These are phyloP conservation scores for Mangifera indica DNA, from an alignment of 345 rosid genomes.

Conservation along the genomic window DNA sequence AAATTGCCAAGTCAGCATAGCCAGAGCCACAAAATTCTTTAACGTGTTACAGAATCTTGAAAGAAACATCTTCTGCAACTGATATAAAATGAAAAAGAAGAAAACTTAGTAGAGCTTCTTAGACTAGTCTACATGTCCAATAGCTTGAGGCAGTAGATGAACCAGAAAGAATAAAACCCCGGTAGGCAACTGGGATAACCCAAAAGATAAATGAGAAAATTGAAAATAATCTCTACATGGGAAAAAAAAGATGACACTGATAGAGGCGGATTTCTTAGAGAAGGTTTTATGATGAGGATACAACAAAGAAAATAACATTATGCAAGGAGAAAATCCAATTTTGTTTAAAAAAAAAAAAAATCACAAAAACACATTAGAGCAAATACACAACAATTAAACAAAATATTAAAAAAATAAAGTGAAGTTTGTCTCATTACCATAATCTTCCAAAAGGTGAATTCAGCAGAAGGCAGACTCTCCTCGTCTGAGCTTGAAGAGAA, in stretches of 20 bases:
- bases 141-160: not conserved
- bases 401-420: not conserved
- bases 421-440: slow-evolving; percentile 10
- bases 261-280: not conserved
- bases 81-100: not conserved
- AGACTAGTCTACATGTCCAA: not conserved
- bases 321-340: not conserved
- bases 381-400: not conserved
- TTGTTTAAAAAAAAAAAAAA: not conserved
- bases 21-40: not conserved
- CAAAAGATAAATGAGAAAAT: not conserved
- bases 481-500: not conserved
- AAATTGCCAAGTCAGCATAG: not conserved
- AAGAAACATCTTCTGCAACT: not conserved
- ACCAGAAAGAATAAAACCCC: not conserved
- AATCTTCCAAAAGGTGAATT: not conserved
- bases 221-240: not conserved
- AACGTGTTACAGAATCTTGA: not conserved
- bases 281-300: not conserved
- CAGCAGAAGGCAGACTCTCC: not conserved
- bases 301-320: not conserved
- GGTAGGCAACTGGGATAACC: not conserved
- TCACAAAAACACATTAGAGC: not conserved
- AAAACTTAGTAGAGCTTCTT: not conserved
- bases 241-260: not conserved